Base-by-base conservation (phyloP, 2,329 filamentous ascomycete species). In the Colletotrichum noveboracense region DNA sequence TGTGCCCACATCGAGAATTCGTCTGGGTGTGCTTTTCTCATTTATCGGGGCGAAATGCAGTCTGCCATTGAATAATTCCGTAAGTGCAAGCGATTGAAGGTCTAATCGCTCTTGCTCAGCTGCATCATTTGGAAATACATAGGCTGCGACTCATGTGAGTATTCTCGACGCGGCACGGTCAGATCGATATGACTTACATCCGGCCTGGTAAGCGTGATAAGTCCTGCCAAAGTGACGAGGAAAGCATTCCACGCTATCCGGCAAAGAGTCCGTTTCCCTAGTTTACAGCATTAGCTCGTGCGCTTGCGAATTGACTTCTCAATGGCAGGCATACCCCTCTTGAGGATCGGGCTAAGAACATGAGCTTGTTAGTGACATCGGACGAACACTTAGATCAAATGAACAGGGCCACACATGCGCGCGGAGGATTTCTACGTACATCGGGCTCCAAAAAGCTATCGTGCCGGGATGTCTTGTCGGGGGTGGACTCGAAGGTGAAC, bases 161-260 rank as follows among this genome's bases (percentile, higher is more conserved):
- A 66, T 32, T 16, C 16, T 14, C 24, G 9, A 28, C 7, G 28
- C 30, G 12, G 2, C 8, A 30, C 8, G 6, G 18, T n/a, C 38
- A 6, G 13, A 18, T 3, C n/a, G 16, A 13, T 26, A 13, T 26
- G 9, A 84, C 87, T 78, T 81, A 88, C 87, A 88, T 26, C 87
- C 87, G 61, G 86, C 86, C 72, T 83, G 83, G 74, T 88, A 89
- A 5, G 87, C 86, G 77, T 88, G 87, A 79, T 88, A 89, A 4
- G 86, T 88, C 34, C 87, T 83, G 13, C 87, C 87, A 75, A 87
- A 87, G 75, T 86, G 83, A 68, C 84, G 82, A 2, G 86, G 86
- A 21, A 85, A 87, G 71, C 84, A 80, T 73, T 81, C 80, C n/a
- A 87, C 82, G 76, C 85, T 87, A 38, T 87, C 85, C 12, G 85